Conservation (phyloP, 805 yeast species). For the Lipomyces mesembrius region DNA sequence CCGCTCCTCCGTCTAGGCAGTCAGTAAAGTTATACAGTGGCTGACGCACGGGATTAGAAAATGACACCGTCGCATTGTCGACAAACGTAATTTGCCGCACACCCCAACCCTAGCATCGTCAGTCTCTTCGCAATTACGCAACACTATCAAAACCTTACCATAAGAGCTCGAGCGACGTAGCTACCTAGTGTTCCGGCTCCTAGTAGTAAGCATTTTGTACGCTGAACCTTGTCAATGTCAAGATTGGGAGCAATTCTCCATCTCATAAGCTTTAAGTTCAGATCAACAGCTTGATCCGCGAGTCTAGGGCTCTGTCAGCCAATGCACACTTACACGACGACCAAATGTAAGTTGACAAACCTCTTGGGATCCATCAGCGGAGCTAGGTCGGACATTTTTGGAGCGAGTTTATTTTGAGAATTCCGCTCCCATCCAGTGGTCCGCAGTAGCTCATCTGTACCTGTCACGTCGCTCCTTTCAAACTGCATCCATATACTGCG, state of each 20-base stretch:
- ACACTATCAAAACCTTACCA: conserved; percentile 44
- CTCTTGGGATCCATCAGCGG: conserved; percentile 75
- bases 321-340: background rate
- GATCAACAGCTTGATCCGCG: conserved; percentile 90
- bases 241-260: conserved; percentile 92
- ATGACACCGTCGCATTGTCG: conserved; percentile 86
- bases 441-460: conserved; percentile 46
- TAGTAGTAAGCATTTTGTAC: conserved; percentile 70
- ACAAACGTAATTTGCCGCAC: conserved; percentile 82
- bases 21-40: conserved; percentile 84
- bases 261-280: conserved; percentile 89
- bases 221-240: conserved; percentile 66
- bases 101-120: conserved; percentile 75
- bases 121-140: background rate
- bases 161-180: conserved; percentile 78
- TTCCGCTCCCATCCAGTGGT: conserved; percentile 92
- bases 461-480: conserved; percentile 17
- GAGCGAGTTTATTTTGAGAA: conserved; percentile 63
- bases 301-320: conserved; percentile 47
- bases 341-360: conserved; percentile 11
- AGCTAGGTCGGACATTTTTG: conserved; percentile 83
- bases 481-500: conserved; percentile 43
- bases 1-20: conserved; percentile 71
- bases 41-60: conserved; percentile 94
- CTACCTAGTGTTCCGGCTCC: conserved; percentile 98